Percentiles rank a stretch among this genome's conserved stretches.
Evolutionary conservation across 345 rosid genomes (phyloP).

Genomic region (Arabidopsis arenosa): DNA sequence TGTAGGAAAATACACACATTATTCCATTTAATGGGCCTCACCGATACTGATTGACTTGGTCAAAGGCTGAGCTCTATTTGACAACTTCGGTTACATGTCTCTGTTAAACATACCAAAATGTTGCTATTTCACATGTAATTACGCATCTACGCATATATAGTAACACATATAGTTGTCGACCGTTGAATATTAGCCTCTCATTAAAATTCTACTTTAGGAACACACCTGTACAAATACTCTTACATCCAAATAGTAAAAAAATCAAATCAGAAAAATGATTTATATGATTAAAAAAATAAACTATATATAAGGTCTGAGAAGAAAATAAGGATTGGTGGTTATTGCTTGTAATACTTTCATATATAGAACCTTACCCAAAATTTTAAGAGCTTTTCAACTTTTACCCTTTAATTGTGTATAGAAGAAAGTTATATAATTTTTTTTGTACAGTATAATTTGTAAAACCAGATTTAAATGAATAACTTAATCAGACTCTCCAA

Average conservation of each 20-base stretch:
- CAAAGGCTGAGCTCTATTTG: conserved; percentile 35
- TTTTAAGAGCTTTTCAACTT: neutral
- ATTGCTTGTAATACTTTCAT: neutral
- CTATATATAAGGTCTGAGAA: neutral
- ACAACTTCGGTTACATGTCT: conserved; percentile 39
- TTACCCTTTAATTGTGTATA: neutral
- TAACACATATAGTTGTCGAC: neutral
- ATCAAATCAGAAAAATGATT: neutral
- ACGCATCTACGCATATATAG: conserved; percentile 25
- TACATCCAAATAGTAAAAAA: neutral
- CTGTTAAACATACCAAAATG: conserved; percentile 28
- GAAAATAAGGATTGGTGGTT: neutral
- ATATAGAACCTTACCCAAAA: conserved; percentile 26
- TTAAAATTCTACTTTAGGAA: conserved; percentile 21
- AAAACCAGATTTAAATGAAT: neutral
- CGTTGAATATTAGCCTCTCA: conserved; percentile 20
- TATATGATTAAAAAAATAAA: neutral
- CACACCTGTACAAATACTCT: neutral
- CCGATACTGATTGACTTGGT: conserved; percentile 39
- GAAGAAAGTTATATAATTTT: neutral
- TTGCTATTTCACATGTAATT: conserved; percentile 31
- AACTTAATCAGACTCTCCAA: neutral
- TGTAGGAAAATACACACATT: neutral
- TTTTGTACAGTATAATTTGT: neutral
- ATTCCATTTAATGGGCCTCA: conserved; percentile 21